Conservation (phyloP, 345 rosid species). For the Lenwebbia sp. region DNA sequence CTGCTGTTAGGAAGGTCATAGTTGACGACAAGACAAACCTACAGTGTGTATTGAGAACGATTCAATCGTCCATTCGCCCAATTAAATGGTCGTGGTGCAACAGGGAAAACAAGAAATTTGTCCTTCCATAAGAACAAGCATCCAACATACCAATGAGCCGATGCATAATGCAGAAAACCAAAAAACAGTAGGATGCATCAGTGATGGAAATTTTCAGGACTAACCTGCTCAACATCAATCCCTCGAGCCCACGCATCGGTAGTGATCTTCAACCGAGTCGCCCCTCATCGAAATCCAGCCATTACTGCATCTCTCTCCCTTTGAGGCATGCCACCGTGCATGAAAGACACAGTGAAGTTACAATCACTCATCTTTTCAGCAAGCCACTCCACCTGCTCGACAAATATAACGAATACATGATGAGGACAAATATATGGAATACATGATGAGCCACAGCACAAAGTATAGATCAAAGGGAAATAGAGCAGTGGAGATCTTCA, state of each 20-base stretch:
- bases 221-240: not conserved
- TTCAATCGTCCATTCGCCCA: not conserved
- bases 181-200: not conserved
- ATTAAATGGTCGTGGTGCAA: not conserved
- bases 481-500: not conserved
- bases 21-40: not conserved
- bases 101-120: not conserved
- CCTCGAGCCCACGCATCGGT: too few species aligned
- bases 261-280: not conserved
- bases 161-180: not conserved
- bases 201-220: not conserved
- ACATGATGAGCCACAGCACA: not conserved
- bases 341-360: not conserved
- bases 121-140: not conserved
- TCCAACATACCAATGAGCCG: not conserved
- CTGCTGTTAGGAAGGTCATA: not conserved
- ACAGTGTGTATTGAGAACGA: not conserved
- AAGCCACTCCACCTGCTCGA: not conserved
- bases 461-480: not conserved
- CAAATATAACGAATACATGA: not conserved
- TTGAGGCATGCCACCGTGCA: not conserved
- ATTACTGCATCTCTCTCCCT: not conserved
- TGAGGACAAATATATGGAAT: too few species aligned
- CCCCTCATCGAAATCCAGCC: not conserved
- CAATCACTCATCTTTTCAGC: not conserved